Base-by-base conservation (phyloP, 2,329 filamentous ascomycete species). In the Calonectria leucothoes region DNA sequence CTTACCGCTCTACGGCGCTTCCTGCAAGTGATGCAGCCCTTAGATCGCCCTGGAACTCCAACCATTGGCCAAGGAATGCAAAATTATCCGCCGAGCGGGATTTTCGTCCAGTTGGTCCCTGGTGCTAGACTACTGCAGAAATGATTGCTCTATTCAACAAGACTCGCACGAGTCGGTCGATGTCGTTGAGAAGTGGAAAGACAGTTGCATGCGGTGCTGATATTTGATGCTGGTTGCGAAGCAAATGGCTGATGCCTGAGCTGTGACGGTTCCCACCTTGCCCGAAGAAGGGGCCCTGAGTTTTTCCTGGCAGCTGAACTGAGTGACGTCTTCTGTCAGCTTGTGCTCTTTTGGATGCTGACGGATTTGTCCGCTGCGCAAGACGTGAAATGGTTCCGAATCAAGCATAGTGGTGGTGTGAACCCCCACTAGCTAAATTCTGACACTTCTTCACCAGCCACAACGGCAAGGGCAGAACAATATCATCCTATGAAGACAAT, bases 1-100 rank as follows among this genome's bases (percentile, higher is more conserved):
- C 72, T 69, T 48, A 75, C 74, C 10, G 72, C 74, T 25, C 70
- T 74, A 61, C 65, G 69, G 27, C 74, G 70, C 48, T 48, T 74
- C 20, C 69, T 65, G 33, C 69, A 75, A 31, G 74, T 74, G 15
- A 69, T 52, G 31, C 74, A 75, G 3, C 48, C 74, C 49, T 73
- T 70, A 5, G 69, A 72, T 10, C 75, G 51, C 27, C 70, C 69
- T 25, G 57, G 70, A 57, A 72, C 73, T 4, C 74, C 71, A 66
- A 74, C 71, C 73, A 76, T 74, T 31, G 27, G 17, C 11, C 10
- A 48, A 33, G 8, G 27, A 25, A 27, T 45, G 11, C 51, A 23
- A 2, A 8, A 8, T 27, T 8, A 6, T 23, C n/a, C 11, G 2
- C 14, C 25, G 12, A 11, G 10, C 8, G 5, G 4, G 52, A 25